Evolutionary conservation across 176 grass and related monocot species (phyloP), one percentile per base, ranked within the genome.

Genomic region (Cenchrus americanus): DNA sequence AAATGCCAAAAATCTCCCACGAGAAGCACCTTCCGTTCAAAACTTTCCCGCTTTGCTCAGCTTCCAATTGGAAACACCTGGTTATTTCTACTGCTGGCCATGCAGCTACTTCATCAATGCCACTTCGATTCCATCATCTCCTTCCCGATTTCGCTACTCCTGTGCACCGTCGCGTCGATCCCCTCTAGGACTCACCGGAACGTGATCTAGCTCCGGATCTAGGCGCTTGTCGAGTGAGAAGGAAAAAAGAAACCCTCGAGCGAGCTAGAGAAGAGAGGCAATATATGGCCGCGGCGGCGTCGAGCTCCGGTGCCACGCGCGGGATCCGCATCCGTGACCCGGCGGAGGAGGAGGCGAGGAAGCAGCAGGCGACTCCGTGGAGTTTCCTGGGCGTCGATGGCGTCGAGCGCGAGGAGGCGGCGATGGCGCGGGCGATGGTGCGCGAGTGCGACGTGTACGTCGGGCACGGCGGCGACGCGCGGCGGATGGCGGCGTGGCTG

Each of bases 401-500:
- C 0, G 22, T 8, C 14, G 22, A 8, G 42, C 4, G 15, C 3
- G 84, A 30, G 7, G 77, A 1, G 22, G 59, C 10, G 48, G 32
- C 15, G 14, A 9, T 22, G 19, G 18, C 64, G 21, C 32, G 88
- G n/a, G 76, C 64, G 41, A 79, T 53, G 30, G 76, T 74, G 42
- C 59, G 61, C 26, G 54, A 27, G 24, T 95, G 88, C 60, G 94
- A 96, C 19, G 88, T 93, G 51, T 92, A 87, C 40, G n/a, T 91
- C 1, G 83, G 90, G 2, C 73, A 72, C 27, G 71, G 79, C 8
- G 50, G 57, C n/a, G 75, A 19, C 7, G 66, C 71, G 5, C 51
- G 43, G 19, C 62, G 86, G 21, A 34, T 93, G 14, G 90, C 87
- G 52, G 58, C 80, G 58, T 96, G 94, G 94, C 77, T 96, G 43